A percentile compares a stretch with the other conserved stretches of the same genome.
Evolutionary conservation across 2,329 filamentous ascomycete genomes (phyloP).

Genomic region (Ilyonectria robusta): DNA sequence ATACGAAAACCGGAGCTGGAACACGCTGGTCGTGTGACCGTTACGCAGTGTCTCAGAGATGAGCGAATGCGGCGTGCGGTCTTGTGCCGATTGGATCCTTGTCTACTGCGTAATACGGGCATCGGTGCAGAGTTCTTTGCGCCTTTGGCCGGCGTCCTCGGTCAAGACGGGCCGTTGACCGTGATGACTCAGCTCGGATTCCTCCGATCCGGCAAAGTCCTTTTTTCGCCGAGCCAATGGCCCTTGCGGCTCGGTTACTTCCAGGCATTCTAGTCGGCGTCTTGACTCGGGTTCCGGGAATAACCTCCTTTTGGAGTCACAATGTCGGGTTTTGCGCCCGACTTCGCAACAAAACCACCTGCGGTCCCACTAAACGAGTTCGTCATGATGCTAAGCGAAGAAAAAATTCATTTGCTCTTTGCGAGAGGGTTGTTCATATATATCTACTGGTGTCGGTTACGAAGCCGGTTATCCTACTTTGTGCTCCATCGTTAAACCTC

Average conservation of each 20-base stretch:
- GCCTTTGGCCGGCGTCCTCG: conserved; percentile 25
- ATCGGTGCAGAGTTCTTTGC: conserved; percentile 33
- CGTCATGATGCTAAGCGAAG: conserved; percentile 4
- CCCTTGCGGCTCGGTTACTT: conserved; percentile 27
- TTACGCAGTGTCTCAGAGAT: neutral
- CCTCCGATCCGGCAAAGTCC: conserved; percentile 4
- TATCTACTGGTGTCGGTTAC: conserved; percentile 3
- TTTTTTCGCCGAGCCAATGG: conserved; percentile 16
- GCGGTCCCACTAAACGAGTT: conserved; percentile 18
- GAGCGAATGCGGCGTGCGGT: conserved; percentile 13
- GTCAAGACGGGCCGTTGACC: conserved; percentile 19
- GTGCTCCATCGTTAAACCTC: neutral
- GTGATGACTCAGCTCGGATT: conserved; percentile 40
- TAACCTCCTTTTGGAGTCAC: conserved; percentile 25
- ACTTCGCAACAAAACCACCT: conserved; percentile 18
- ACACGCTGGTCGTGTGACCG: neutral
- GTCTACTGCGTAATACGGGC: neutral
- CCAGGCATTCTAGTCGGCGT: conserved; percentile 29
- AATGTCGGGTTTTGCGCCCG: conserved; percentile 9
- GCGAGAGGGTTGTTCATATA: conserved; percentile 7
- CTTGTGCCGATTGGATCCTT: conserved; percentile 34
- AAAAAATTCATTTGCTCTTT: neutral
- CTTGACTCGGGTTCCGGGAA: conserved; percentile 16
- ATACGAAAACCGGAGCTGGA: conserved; percentile 9
- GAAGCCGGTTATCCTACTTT: neutral